Conservation (phyloP, 2,329 filamentous ascomycete species). For the Pezicula neosporulosa region DNA sequence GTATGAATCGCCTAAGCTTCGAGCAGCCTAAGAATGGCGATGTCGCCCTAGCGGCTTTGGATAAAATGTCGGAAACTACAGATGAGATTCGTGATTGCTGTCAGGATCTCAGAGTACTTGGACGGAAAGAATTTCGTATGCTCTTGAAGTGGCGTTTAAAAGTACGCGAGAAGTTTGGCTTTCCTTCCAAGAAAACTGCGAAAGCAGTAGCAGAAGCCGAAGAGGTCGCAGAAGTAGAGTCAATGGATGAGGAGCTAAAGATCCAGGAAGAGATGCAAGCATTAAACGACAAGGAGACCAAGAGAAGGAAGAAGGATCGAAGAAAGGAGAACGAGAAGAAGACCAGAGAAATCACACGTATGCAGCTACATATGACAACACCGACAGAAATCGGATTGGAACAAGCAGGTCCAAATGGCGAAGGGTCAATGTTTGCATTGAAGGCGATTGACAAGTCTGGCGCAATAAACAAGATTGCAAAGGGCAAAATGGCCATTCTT, state of each 20-base stretch:
- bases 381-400: slow-evolving; percentile 96
- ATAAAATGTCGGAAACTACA: slow-evolving; percentile 84
- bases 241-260: slow-evolving; percentile 92
- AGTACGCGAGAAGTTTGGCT: slow-evolving; percentile 86
- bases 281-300: slow-evolving; percentile 73
- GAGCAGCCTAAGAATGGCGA: slow-evolving; percentile 77
- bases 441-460: slow-evolving; percentile 77
- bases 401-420: slow-evolving; percentile 72
- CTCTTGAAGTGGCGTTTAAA: slow-evolving; percentile 86
- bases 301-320: slow-evolving; percentile 78
- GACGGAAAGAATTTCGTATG: slow-evolving; percentile 90
- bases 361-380: slow-evolving; percentile 96
- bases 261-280: slow-evolving; percentile 85
- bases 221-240: slow-evolving; percentile 78
- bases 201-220: slow-evolving; percentile 41
- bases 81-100: slow-evolving; percentile 77
- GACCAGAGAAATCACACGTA: slow-evolving; percentile 88
- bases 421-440: slow-evolving; percentile 82
- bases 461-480: slow-evolving; percentile 64
- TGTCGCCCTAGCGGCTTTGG: slow-evolving; percentile 79
- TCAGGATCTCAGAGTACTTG: slow-evolving; percentile 81
- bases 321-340: slow-evolving; percentile 90
- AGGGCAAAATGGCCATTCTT: slow-evolving; percentile 74
- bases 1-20: slow-evolving; percentile 81
- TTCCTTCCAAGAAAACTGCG: slow-evolving; percentile 62